Evolutionary conservation across 2,329 filamentous ascomycete species (phyloP), one percentile per base, ranked within the genome.

Genomic region (Xylaria sp.): DNA sequence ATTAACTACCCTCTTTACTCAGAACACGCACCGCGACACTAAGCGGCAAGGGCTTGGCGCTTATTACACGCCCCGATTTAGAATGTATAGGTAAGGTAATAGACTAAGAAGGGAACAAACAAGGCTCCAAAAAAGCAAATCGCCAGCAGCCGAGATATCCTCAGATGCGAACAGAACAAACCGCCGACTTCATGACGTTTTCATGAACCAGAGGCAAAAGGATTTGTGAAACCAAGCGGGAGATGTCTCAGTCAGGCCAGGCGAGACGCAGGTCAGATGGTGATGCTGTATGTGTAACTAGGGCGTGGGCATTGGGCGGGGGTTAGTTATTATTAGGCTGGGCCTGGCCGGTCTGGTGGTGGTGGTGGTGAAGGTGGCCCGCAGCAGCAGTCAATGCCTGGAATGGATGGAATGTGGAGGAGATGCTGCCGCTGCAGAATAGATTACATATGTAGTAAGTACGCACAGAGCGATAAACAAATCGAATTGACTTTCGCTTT

Each of bases 1-100:
- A 42, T 8, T 42, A 17, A 12, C 6, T 36, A 36, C 7, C 11
- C 11, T 17, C 19, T 48, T 48, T 48, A 17, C 47, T 48, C 47
- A 48, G n/a, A 47, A 50, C 30, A 47, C 53, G 11, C 34, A 36
- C 34, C 7, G 14, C 42, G n/a, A 59, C 58, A 65, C 61, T 68
- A 68, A 68, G 58, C 64, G 30, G 61, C 21, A 17, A 45, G 64
- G 60, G 55, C 71, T 75, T 74, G 73, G 69, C 75, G 73, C 75
- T 73, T 74, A 70, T 67, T 59, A 59, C 68, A 55, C 39, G 64
- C 68, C 72, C 75, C 70, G 61, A 75, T 75, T 69, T 42, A 74
- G 72, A 69, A 71, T 63, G 64, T 62, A 64, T 63, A 64, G 68
- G 47, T 30, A 65, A 6, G 24, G 47, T 60, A 65, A 61, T 64